These are phyloP conservation scores for Ceratocystis colombiana DNA, from an alignment of 2,329 filamentous ascomycete genomes.

Conservation along the genomic window DNA sequence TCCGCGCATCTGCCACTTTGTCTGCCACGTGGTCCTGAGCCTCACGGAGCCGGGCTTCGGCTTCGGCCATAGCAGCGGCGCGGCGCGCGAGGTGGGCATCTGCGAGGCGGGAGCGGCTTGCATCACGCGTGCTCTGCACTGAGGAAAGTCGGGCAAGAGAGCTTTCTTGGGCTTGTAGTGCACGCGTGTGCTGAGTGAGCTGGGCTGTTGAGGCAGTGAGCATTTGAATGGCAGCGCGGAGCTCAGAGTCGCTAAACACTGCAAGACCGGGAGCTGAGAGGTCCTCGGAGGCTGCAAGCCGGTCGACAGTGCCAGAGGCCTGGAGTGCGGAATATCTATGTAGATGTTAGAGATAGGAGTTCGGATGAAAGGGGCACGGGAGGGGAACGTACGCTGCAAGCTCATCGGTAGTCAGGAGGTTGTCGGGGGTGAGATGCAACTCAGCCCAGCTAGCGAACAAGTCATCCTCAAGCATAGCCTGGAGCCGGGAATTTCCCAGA, in stretches of 20 bases:
- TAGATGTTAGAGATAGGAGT: not conserved
- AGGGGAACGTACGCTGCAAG: conserved; percentile 40
- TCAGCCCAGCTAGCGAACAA: conserved; percentile 39
- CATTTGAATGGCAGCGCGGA: conserved; percentile 51
- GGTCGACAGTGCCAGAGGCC: conserved; percentile 40
- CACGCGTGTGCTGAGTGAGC: conserved; percentile 54
- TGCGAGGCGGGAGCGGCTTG: conserved; percentile 49
- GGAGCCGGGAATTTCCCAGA: conserved; percentile 33
- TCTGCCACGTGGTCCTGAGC: not conserved
- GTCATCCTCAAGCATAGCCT: conserved; percentile 33
- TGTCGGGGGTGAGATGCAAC: conserved; percentile 41
- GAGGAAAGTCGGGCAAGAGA: no score
- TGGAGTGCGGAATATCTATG: conserved; percentile 43
- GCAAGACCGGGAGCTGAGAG: conserved; percentile 39
- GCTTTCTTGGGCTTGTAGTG: conserved; percentile 44
- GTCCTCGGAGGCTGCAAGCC: conserved; percentile 39
- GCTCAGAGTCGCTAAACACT: conserved; percentile 46
- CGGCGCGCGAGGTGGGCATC: conserved; percentile 33
- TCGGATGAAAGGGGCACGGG: not conserved
- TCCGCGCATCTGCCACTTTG: not conserved
- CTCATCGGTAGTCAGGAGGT: conserved; percentile 46
- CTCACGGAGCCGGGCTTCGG: not conserved
- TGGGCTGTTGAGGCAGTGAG: conserved; percentile 54
- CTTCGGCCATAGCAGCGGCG: not conserved
- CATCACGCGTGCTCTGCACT: conserved; percentile 15